Percentiles rank a stretch among this genome's conserved stretches.
Evolutionary conservation across 257 asterid species (phyloP).

Genomic region (Penstemon barbatus): DNA sequence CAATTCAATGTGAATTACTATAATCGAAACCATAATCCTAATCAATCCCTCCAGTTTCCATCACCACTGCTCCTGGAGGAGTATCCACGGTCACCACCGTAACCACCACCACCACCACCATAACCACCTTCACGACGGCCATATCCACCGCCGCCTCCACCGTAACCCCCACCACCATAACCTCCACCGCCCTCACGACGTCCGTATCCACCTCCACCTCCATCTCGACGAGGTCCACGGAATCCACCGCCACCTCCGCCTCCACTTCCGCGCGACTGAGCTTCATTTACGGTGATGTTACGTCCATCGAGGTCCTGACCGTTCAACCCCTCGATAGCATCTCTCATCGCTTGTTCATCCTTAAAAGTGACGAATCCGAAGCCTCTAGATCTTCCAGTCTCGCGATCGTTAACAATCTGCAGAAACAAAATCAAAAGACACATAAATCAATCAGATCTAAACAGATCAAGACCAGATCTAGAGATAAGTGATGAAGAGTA

Average conservation of each 20-base stretch:
- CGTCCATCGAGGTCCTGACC: slow-evolving; percentile 91
- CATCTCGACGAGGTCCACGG: too few relatives aligned
- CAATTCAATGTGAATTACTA: too few relatives aligned
- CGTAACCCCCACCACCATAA: too few relatives aligned
- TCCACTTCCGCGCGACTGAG: slow-evolving; percentile 78
- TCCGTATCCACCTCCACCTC: too few relatives aligned
- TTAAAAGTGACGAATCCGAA: slow-evolving; percentile 89
- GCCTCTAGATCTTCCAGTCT: slow-evolving; percentile 94
- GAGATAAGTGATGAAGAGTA: not conserved
- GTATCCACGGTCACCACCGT: slow-evolving; percentile 35
- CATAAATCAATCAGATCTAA: slow-evolving; percentile 32
- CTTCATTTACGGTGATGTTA: slow-evolving; percentile 87
- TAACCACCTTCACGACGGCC: slow-evolving; percentile 32
- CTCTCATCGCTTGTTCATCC: slow-evolving; percentile 76
- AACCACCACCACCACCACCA: slow-evolving; percentile 27
- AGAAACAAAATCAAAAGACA: not conserved
- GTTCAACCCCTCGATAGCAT: slow-evolving; percentile 79
- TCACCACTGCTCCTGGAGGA: slow-evolving; percentile 29
- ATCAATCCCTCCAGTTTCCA: slow-evolving; percentile 74
- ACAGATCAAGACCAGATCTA: not conserved
- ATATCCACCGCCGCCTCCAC: slow-evolving; percentile 20
- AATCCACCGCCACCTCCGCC: slow-evolving; percentile 45
- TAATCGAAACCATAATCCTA: slow-evolving; percentile 5
- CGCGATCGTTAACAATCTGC: slow-evolving; percentile 82
- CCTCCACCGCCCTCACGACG: too few relatives aligned